phyloP scores from a whole-genome alignment of 225 moss, liverwort and hornwort species.

The Pleurozium schreberi region DNA sequence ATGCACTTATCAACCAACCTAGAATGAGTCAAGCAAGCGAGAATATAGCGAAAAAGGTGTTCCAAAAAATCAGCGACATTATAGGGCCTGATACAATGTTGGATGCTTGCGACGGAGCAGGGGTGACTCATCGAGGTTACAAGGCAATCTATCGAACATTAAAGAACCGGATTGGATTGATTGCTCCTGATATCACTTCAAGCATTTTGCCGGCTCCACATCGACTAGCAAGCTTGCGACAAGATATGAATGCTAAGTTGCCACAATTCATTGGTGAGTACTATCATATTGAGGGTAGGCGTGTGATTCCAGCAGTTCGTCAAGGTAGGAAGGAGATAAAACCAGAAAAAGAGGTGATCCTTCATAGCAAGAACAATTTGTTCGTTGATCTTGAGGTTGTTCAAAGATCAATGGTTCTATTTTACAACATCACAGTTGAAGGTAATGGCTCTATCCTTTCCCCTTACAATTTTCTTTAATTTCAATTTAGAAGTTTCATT shows the following conservation, averaged over 20 bases:
- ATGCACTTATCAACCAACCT: fast-evolving
- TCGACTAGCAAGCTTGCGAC: neutral
- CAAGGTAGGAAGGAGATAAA: neutral
- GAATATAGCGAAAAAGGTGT: neutral
- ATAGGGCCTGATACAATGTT: neutral
- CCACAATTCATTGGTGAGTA: neutral
- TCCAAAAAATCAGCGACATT: neutral
- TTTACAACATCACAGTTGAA: neutral
- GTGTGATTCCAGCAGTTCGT: neutral
- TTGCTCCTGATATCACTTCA: neutral
- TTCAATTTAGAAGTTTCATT: neutral
- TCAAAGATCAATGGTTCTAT: neutral
- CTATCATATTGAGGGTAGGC: neutral
- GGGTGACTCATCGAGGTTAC: neutral
- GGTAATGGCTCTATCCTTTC: neutral
- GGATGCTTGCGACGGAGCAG: neutral
- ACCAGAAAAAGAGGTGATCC: neutral
- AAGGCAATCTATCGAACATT: neutral
- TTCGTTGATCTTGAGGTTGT: neutral
- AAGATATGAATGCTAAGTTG: neutral
- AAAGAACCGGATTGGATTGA: neutral
- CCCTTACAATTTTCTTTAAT: neutral
- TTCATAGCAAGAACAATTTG: neutral
- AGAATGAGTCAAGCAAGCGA: neutral
- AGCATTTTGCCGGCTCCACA: neutral